These are phyloP conservation scores for Sodiomyces alkalinus DNA, from an alignment of 2,329 filamentous ascomycete genomes.

Conservation along the genomic window DNA sequence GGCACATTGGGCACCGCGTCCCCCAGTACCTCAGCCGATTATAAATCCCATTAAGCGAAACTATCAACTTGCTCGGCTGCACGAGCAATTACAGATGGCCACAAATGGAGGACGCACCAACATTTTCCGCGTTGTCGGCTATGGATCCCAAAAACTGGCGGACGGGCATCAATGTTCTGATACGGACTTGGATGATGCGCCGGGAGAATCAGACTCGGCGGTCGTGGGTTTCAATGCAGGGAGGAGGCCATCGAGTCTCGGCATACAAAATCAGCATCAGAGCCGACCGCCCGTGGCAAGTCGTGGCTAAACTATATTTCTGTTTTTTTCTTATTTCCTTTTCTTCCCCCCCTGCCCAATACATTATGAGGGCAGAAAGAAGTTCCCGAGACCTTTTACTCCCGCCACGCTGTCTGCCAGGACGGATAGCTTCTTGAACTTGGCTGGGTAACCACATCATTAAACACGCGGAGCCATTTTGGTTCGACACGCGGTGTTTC, in stretches of 20 bases:
- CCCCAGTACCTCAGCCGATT: conserved; percentile 52
- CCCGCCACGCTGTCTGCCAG: too few species aligned
- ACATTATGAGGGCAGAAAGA: too few species aligned
- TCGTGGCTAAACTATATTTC: conserved; percentile 30
- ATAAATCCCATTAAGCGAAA: conserved; percentile 47
- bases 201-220: conserved; percentile 38
- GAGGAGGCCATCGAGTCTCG: conserved; percentile 30
- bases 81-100: conserved; percentile 50
- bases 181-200: conserved; percentile 35
- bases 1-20: conserved; percentile 60
- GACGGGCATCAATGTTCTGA: conserved; percentile 30
- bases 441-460: too few species aligned
- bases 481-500: too few species aligned
- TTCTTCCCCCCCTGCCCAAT: too few species aligned
- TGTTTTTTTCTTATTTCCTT: too few species aligned
- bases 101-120: conserved; percentile 51
- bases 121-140: conserved; percentile 46
- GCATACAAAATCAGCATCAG: conserved; percentile 22
- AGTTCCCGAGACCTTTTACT: too few species aligned
- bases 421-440: too few species aligned
- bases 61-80: conserved; percentile 46
- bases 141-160: conserved; percentile 37
- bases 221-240: conserved; percentile 19
- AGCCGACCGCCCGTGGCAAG: conserved; percentile 31
- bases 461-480: too few species aligned